Base-by-base conservation (phyloP, 2,329 filamentous ascomycete species). In the Colletotrichum sp. region DNA sequence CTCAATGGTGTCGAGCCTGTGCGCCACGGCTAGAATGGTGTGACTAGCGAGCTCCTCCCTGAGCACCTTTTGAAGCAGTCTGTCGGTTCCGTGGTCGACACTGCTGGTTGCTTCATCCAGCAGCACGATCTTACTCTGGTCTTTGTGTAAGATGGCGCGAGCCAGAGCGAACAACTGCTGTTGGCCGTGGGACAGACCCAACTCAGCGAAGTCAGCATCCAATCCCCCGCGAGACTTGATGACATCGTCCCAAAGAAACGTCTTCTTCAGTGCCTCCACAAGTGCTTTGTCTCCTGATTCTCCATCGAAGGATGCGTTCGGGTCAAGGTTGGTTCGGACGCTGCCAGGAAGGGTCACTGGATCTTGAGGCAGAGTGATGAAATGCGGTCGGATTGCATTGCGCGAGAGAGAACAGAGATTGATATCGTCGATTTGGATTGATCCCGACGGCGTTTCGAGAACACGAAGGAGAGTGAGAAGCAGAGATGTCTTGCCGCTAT, bases 381-480 rank as follows among this genome's bases (percentile, higher is more conserved):
- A 19, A 11, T 71, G 67, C 13, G 71, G 30, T 16, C 79, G 78
- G 7, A 80, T 64, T 6, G 67, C 70, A 3, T 78, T 75, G 7
- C 73, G 78, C 2, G 77, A 63, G 22, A 79, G 63, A 4, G 71
- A 67, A 1, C 61, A 49, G 30, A 79, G 66, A 15, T 80, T 62
- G 2, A 77, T 4, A 19, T 59, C 71, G 36, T 80, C 79, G 19
- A 91, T 83, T 1, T 69, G 79, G 49, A 91, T 86, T 5, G 75
- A 82, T 0, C 81, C 81, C 3, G 71, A 29, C 2, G 82, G 82
- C 3, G 86, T 79, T 22, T 90, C 88, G 3, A 90, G 78, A 61
- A 91, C 84, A 5, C 88, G 86, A n/a, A 90, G 85, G 2, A 91
- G 81, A 4, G 78, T 74, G 13, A 78, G 70, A 27, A 81, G 49